Evolutionary conservation across 2,329 filamentous ascomycete genomes (phyloP), one percentile per base, ranked within the genome.

Genomic region (Xylariaceae sp.): DNA sequence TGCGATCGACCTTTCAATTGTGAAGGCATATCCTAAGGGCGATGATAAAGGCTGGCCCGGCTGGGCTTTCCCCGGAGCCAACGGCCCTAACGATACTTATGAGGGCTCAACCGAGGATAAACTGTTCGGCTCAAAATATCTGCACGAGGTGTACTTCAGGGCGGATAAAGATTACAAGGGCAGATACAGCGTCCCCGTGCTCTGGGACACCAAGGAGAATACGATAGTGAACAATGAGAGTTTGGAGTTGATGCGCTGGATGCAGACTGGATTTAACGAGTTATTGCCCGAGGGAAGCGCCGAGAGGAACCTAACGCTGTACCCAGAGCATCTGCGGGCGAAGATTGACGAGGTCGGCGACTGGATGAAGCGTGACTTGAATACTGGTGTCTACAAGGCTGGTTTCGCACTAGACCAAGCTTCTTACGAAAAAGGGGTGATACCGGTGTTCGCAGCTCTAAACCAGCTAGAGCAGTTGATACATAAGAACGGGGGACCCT

Each of bases 21-120:
- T 89, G 1, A 82, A 82, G 61, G 81, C 86, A 0, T 89, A 89
- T 59, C 87, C 87, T 0, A 89, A 89, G 67, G 85, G 84, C 48
- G 79, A 86, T 61, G 77, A 81, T 18, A 79, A 81, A 7, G 85
- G 86, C 32, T 88, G 84, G 82, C 82, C 83, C 0, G 85, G 84
- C 14, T 87, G 83, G 83, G 75, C 77, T 26, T 89, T 89, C 62
- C 80, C 84, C 0, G 71, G 71, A 2, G 74, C 75, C 10, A 57
- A 61, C 10, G 65, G 64, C 5, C 58, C 61, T 0, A 68, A 80
- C 52, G 72, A 79, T 45, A 75, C 81, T 60, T 88, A 88, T 64
- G 80, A 79, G 18, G 81, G 77, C 16, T 80, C 86, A 5, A 88
- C 85, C 0, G 76, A 80, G 2, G 86, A 89, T 65, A 77, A 80